These are phyloP conservation scores for Schizophyllum commune DNA, from an alignment of 1,284 basidiomycete species.

Conservation along the genomic window DNA sequence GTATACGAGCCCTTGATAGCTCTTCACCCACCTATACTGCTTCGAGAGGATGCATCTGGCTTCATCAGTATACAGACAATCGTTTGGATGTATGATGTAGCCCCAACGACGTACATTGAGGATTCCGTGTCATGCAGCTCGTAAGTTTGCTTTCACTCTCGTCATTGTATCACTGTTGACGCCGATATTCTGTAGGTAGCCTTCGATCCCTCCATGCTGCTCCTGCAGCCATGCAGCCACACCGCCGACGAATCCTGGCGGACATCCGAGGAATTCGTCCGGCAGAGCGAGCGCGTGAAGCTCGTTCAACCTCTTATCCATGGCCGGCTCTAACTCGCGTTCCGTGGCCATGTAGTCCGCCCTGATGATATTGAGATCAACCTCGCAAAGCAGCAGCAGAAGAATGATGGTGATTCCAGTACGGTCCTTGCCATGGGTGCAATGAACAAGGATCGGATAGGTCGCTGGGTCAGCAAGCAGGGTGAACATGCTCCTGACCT, in stretches of 20 bases:
- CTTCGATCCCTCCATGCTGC: background rate
- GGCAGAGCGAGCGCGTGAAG: background rate
- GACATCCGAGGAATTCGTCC: background rate
- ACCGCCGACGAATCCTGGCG: background rate
- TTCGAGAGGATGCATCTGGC: too few relatives aligned
- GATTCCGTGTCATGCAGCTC: too few relatives aligned
- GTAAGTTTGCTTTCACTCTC: background rate
- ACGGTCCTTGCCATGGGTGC: background rate
- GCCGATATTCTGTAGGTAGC: background rate
- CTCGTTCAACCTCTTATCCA: background rate
- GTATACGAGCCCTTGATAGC: too few relatives aligned
- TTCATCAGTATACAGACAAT: too few relatives aligned
- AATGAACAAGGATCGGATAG: background rate
- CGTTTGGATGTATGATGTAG: too few relatives aligned
- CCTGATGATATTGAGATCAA: background rate
- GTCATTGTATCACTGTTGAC: background rate
- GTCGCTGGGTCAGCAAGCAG: background rate
- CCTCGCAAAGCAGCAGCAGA: background rate
- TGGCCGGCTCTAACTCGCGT: background rate
- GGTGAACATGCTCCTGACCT: background rate
- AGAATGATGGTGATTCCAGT: background rate
- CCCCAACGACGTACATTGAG: too few relatives aligned
- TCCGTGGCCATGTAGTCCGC: background rate
- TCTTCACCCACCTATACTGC: too few relatives aligned
- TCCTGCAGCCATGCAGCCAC: background rate